Evolutionary conservation across 2,329 filamentous ascomycete genomes (phyloP), one percentile per base, ranked within the genome.

Genomic region (Lasiodiplodia theobromae): DNA sequence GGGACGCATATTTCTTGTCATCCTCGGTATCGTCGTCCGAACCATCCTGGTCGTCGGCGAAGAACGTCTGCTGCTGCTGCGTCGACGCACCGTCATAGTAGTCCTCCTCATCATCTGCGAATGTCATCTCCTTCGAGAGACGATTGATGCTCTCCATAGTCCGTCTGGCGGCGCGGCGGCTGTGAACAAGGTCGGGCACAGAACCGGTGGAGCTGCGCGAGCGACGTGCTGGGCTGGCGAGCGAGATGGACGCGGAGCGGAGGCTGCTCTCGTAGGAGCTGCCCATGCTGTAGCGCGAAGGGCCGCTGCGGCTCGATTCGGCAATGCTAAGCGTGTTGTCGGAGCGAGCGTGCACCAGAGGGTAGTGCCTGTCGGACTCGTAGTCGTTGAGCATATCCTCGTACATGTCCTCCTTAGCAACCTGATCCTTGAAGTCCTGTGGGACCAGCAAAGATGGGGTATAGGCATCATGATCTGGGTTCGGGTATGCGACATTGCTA

Each of bases 211-310:
- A 81, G 69, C 77, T 77, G 37, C 77, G 77, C 56, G 78, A 79
- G 38, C 76, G 77, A 38, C 77, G 76, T 12, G 77, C 67, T 4
- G 77, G 75, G 18, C 77, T 76, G 65, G 73, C 77, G 74, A 78
- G 76, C 5, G 77, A 74, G 31, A 75, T 74, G 18, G 75, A 77
- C 7, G 74, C 76, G 7, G 85, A 86, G 65, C 85, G 77, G 51
- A 86, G 81, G 70, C 86, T 82, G 73, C 85, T 87, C 73, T 87
- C 85, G 68, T 87, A 85, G 5, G 86, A 87, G 74, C 85, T 86
- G 28, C 51, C 67, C 70, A 86, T 86, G 80, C 85, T 87, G 64
- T 86, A 83, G 16, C 82, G 83, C 2, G 84, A 83, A 68, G 81
- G 82, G 71, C 84, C 85, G 73, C 82, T 86, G 31, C 83, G 82